These are phyloP conservation scores for Gryganskiella cystojenkinii DNA, from an alignment of 192 early-diverging fungal species.

Conservation along the genomic window DNA sequence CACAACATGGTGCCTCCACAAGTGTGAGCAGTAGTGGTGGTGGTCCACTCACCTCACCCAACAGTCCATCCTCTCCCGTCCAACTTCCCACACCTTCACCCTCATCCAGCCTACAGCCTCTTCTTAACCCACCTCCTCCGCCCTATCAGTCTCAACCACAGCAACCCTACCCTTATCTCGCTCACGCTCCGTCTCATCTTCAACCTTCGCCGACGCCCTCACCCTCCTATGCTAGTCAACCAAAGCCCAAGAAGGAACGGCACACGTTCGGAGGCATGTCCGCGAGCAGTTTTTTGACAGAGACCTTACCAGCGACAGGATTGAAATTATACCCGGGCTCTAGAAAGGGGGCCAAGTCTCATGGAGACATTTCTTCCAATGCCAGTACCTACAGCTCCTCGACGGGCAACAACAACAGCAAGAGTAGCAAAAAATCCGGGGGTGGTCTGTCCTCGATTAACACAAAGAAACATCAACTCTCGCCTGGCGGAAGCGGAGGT, in stretches of 20 bases:
- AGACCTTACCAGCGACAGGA: constrained; percentile 33
- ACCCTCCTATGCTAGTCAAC: background rate
- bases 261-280: constrained; percentile 49
- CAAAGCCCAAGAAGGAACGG: constrained; percentile 42
- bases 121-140: no score
- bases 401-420: background rate
- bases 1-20: constrained; percentile 17
- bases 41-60: constrained; percentile 25
- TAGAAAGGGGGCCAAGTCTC: constrained; percentile 36
- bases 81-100: constrained; percentile 23
- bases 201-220: background rate
- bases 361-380: constrained; percentile 29
- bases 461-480: constrained; percentile 36
- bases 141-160: constrained; percentile 7
- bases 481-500: constrained; percentile 26
- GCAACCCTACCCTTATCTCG: background rate
- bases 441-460: constrained; percentile 40
- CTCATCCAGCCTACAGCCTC: constrained; percentile 14
- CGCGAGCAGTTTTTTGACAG: constrained; percentile 42
- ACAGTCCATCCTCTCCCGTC: constrained; percentile 31
- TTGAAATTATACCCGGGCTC: constrained; percentile 49
- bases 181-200: constrained; percentile 1
- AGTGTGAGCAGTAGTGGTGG: constrained; percentile 30
- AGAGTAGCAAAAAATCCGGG: constrained; percentile 36
- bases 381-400: background rate